Base-by-base conservation (phyloP, 306 rosid genomes). In the Glycine latifolia region DNA sequence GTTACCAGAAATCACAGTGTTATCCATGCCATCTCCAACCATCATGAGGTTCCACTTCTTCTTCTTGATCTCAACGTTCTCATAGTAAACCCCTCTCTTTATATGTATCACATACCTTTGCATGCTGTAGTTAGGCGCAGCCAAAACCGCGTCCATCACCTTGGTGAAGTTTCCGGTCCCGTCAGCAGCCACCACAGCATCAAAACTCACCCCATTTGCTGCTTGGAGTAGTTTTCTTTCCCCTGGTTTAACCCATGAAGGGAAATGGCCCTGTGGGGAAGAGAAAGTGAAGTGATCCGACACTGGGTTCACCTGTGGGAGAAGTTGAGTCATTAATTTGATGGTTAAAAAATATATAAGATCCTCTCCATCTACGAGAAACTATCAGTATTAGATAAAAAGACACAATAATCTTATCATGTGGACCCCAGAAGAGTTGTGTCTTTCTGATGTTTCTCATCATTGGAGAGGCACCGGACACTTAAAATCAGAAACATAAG, bases 11-110 rank as follows among this genome's bases (percentile, higher is more conserved):
- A 95, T 89, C 8, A 91, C 4, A 9, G 96, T 90, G 5, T 83
- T 86, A 66, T 87, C 68, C 73, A 93, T 91, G 0, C 98, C 98
- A 72, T 95, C 99, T 11, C 99, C 99, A 26, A 91, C 73, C 87
- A 95, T 88, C 96, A 95, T 89, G 6, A 95, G 83, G 56, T 93
- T 93, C 98, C 98, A 93, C 35, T 91, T 93, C 85, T 95, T 95
- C 94, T 91, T 95, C 88, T 95, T 95, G 58, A 95, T 91, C 90
- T 95, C 99, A 61, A 95, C 96, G 9, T 91, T 86, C 85, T 95
- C 99, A 3, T 52, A 5, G 43, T 95, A 95, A 1, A 91, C 77
- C 48, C 98, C 99, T 69, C 0, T 91, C 84, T 91, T 95, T 2
- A 95, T 50, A 70, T 90, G 81, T 49, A 95, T 90, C 31, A 95